Conservation (phyloP, 148 eudicot species). For the Pharnaceum exiguum region DNA sequence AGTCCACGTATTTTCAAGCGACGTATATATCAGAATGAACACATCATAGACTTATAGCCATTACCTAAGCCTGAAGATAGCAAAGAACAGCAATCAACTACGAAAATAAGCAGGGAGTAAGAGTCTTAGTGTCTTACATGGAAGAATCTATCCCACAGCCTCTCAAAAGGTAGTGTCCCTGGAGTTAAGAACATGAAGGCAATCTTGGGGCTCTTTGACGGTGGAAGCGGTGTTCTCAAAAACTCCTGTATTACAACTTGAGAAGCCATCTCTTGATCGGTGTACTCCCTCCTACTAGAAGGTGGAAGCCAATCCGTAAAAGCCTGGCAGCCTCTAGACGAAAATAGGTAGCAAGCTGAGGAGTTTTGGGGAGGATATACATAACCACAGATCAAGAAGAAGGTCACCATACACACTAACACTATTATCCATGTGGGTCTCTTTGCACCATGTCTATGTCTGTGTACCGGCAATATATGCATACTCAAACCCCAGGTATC, state of each 20-base stretch:
- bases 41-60: too few relatives aligned
- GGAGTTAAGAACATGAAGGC: slow-evolving; percentile 76
- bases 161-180: slow-evolving; percentile 64
- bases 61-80: too few relatives aligned
- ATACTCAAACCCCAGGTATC: slow-evolving; percentile 68
- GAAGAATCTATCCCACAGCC: slow-evolving; percentile 68
- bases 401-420: slow-evolving; percentile 52
- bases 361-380: slow-evolving; percentile 66
- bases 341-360: slow-evolving; percentile 67
- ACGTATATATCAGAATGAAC: too few relatives aligned
- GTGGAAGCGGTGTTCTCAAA: slow-evolving; percentile 32
- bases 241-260: slow-evolving; percentile 50
- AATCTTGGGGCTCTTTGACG: slow-evolving; percentile 47
- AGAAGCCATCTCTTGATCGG: slow-evolving; percentile 62
- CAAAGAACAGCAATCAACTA: neutral
- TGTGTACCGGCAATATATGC: slow-evolving; percentile 56
- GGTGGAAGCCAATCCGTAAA: slow-evolving; percentile 67
- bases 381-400: slow-evolving; percentile 68
- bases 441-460: slow-evolving; percentile 57
- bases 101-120: slow-evolving; percentile 7
- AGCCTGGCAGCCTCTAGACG: slow-evolving; percentile 64
- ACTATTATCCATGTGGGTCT: slow-evolving; percentile 77
- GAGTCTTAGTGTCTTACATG: slow-evolving; percentile 40
- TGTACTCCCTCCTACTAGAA: slow-evolving; percentile 48
- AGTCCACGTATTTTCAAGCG: too few relatives aligned